Conservation (phyloP, 176 grass and related monocot genomes). For the Neostapfia colusana region DNA sequence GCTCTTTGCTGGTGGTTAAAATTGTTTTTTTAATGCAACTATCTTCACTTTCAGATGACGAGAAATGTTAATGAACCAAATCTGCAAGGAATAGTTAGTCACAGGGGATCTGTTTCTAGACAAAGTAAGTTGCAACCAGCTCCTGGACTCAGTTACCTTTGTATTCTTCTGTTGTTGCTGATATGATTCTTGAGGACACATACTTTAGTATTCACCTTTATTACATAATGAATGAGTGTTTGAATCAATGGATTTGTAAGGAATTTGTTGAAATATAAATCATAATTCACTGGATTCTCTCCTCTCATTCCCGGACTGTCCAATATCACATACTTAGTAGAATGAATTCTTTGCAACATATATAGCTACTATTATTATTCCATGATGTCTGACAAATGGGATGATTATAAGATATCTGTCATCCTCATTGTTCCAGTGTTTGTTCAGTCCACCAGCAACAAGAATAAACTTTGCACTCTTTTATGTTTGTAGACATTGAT, state of each 20-base stretch:
- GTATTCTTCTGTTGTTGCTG: constrained; percentile 30
- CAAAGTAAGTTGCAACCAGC: constrained; percentile 43
- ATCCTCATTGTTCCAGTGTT: background rate
- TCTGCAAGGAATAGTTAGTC: constrained; percentile 41
- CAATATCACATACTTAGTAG: background rate
- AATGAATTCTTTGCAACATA: constrained; percentile 2
- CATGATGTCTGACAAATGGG: constrained; percentile 10
- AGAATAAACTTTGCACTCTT: constrained; percentile 21
- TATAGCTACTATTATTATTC: background rate
- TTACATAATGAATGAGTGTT: background rate
- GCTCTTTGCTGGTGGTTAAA: background rate
- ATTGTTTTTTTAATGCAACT: constrained; percentile 2
- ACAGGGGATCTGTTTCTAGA: constrained; percentile 55
- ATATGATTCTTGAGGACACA: constrained; percentile 15
- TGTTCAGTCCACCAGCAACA: constrained; percentile 1
- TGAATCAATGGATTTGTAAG: background rate
- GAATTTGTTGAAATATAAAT: background rate
- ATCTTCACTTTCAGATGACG: constrained; percentile 49
- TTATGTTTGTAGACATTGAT: constrained; percentile 5
- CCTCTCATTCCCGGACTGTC: background rate
- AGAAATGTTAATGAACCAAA: constrained; percentile 48
- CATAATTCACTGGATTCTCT: background rate
- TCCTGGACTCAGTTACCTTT: constrained; percentile 12
- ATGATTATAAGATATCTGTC: background rate
- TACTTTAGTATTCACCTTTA: background rate